Evolutionary conservation across 805 yeast species (phyloP).

Genomic region (Lachancea fermentati): DNA sequence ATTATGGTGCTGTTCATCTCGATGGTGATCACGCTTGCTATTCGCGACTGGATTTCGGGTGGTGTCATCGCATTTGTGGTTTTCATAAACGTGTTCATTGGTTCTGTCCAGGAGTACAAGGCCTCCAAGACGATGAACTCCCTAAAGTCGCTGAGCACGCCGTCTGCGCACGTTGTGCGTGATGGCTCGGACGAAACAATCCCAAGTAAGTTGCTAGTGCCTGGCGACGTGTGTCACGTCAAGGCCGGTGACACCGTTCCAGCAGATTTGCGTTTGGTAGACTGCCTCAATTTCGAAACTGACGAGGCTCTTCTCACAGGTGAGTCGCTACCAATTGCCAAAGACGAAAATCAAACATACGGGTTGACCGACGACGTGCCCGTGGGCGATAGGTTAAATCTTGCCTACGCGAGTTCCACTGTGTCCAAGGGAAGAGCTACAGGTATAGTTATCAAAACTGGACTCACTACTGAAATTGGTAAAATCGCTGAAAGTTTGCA

Average conservation of each 20-base stretch:
- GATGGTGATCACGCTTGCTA: slow-evolving; percentile 75
- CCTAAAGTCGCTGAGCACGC: slow-evolving; percentile 86
- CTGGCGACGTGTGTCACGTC: slow-evolving; percentile 89
- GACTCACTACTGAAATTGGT: slow-evolving; percentile 87
- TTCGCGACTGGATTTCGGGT: slow-evolving; percentile 94
- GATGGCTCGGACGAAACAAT: slow-evolving; percentile 67
- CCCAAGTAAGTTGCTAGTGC: slow-evolving; percentile 79
- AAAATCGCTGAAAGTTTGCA: slow-evolving; percentile 82
- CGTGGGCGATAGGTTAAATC: slow-evolving; percentile 61
- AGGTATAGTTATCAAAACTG: slow-evolving; percentile 92
- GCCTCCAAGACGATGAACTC: slow-evolving; percentile 94
- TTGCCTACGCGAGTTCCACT: slow-evolving; percentile 94
- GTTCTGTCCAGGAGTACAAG: slow-evolving; percentile 92
- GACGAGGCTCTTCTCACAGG: slow-evolving; percentile 96
- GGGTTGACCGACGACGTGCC: slow-evolving; percentile 36
- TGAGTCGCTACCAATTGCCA: slow-evolving; percentile 81
- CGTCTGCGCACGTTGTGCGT: slow-evolving; percentile 84
- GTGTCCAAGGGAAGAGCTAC: slow-evolving; percentile 92
- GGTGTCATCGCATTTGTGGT: slow-evolving; percentile 87
- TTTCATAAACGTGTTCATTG: slow-evolving; percentile 86
- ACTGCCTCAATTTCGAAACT: slow-evolving; percentile 70
- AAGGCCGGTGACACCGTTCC: slow-evolving; percentile 94
- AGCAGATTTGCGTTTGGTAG: slow-evolving; percentile 80
- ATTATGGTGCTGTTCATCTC: slow-evolving; percentile 84
- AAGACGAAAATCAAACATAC: slow-evolving; percentile 43